Base-by-base conservation (phyloP, 805 yeast species). In the Wickerhamiella bombiphila region DNA sequence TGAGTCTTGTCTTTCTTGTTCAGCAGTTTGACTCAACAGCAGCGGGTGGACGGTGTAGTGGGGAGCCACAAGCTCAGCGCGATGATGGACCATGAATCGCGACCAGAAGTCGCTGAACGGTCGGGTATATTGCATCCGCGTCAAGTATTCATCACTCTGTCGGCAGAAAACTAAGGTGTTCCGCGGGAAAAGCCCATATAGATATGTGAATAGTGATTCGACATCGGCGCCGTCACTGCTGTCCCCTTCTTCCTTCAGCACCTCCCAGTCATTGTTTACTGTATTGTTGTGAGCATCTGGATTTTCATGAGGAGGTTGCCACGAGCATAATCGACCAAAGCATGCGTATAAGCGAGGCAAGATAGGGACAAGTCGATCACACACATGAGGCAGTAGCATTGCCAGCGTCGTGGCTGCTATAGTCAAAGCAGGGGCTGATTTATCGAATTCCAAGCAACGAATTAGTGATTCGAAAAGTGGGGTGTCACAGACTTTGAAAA, bases 131-230 rank as follows among this genome's bases (percentile, higher is more conserved):
- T 37, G 33, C 36, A 50, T 42, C 37, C 39, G 29, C 5, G 45
- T 36, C 26, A 58, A 44, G 45, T 60, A 72, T 28, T 51, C 50
- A 3, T 51, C 41, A 4, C 80, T 73, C 31, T 56, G 52, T 16
- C 61, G 56, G 15, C 65, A 44, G 46, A 69, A 74, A 5, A 51
- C 45, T 18, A 64, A 46, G 4, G 73, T 54, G 42, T 69, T 69
- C 17, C 63, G 50, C 0, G 81, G 80, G 42, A 64, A 75, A 9
- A 74, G 50, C 0, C 77, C 80, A 44, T 76, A 76, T 1, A 75
- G 49, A 19, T 71, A 53, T 1, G 71, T 64, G 37, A 63, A 64
- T n/a, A 71, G 49, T 32, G 64, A 56, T 35, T 51, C 53, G 32
- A 57, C 42, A 35, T 59, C 47, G 4, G 25, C 35, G 9, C 19